Evolutionary conservation across 352 stramenopile genomes (phyloP).

Genomic region (Phytophthora cryptogea): DNA sequence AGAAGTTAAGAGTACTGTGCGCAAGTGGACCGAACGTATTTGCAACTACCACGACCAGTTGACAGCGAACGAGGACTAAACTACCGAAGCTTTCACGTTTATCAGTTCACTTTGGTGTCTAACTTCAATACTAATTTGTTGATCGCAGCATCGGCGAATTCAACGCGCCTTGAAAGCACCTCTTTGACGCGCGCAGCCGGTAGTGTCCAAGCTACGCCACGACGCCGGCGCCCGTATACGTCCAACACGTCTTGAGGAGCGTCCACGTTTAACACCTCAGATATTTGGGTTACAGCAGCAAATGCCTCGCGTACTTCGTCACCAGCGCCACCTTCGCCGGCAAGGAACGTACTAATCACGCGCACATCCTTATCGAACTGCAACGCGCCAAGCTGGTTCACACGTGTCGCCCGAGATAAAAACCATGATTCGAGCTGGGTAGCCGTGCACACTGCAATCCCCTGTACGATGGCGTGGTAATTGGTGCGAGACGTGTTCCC

Average conservation of each 20-base stretch:
- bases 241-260: constrained; percentile 72
- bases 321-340: constrained; percentile 37
- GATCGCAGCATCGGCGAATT: constrained; percentile 72
- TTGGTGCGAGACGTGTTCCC: constrained; percentile 62
- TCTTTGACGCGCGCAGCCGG: constrained; percentile 74
- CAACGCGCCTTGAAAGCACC: constrained; percentile 72
- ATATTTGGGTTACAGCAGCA: constrained; percentile 63
- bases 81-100: neutral
- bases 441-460: constrained; percentile 43
- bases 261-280: constrained; percentile 77
- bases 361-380: constrained; percentile 90
- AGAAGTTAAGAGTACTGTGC: constrained; percentile 57
- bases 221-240: constrained; percentile 65
- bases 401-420: constrained; percentile 47
- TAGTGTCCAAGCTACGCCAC: constrained; percentile 74
- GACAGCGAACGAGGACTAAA: neutral
- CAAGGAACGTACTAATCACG: constrained; percentile 71
- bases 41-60: constrained; percentile 16
- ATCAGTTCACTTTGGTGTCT: neutral
- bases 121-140: constrained; percentile 63
- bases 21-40: constrained; percentile 62
- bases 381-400: constrained; percentile 83
- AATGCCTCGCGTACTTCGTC: constrained; percentile 67
- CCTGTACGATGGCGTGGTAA: constrained; percentile 56
- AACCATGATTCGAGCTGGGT: constrained; percentile 76